phyloP scores from a whole-genome alignment of 805 yeast species.

The Maudiozyma turicensis region DNA sequence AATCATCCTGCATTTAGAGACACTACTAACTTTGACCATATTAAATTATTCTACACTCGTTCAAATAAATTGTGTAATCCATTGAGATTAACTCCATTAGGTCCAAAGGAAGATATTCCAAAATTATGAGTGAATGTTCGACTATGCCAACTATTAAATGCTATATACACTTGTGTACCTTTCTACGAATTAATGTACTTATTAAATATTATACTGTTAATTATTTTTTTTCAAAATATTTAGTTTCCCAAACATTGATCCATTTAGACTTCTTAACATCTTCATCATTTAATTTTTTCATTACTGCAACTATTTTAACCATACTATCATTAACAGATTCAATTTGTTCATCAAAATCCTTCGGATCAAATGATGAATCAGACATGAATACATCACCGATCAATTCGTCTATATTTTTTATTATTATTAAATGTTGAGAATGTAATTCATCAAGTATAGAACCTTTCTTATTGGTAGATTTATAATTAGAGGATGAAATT shows the following conservation, averaged over 20 bases:
- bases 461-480: constrained; percentile 26
- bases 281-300: constrained; percentile 38
- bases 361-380: constrained; percentile 27
- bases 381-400: constrained; percentile 45
- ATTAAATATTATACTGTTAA: background rate
- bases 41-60: constrained; percentile 82
- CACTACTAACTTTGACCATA: constrained; percentile 85
- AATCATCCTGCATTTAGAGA: constrained; percentile 54
- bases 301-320: constrained; percentile 28
- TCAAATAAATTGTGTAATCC: constrained; percentile 77
- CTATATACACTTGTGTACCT: background rate
- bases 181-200: background rate
- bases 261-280: constrained; percentile 40
- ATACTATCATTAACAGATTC: constrained; percentile 20
- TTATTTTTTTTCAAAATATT: constrained; percentile 14
- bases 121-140: background rate
- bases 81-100: constrained; percentile 69
- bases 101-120: constrained; percentile 69
- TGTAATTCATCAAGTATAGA: constrained; percentile 39
- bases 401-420: constrained; percentile 45
- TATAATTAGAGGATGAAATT: constrained; percentile 34
- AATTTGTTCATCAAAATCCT: constrained; percentile 22
- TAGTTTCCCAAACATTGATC: constrained; percentile 28
- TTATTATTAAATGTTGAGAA: constrained; percentile 34
- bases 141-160: background rate